Evolutionary conservation across 257 asterid species (phyloP), one percentile per base, ranked within the genome.

Genomic region (Lavandula angustifolia): DNA sequence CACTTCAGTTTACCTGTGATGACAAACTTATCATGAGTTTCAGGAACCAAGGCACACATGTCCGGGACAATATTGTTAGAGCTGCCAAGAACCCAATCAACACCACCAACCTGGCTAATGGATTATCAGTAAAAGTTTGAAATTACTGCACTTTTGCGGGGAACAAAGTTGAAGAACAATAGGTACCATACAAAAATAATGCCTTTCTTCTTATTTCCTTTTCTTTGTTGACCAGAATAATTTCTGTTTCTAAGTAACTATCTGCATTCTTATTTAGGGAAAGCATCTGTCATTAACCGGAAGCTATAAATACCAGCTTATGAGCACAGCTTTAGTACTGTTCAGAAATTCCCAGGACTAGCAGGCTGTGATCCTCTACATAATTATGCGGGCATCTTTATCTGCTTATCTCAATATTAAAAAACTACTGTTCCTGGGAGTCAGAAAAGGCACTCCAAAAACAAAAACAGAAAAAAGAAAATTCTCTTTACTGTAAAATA

Each of bases 1-100:
- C 41, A 41, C 22, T 34, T 52, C 9, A 27, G 17, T 52, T 56
- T 72, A 90, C 99, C 99, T 94, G 99, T 22, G 99, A 90, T 44
- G 99, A 94, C 79, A 94, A 80, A 80, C 97, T 90, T 77, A 87
- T 88, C 99, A 94, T 94, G 76, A 94, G 88, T 82, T 90, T 94
- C 80, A 94, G 84, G 81, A 86, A 87, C 99, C 97, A 94, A 62
- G 99, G 99, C 50, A 94, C 94, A 70, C 94, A 87, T 42, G 96
- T 94, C 86, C 99, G 81, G 17, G 95, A 78, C 76, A 87, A 71
- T 71, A 94, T 78, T 40, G 97, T 59, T 53, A 94, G 59, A 76
- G 79, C 84, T 32, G 91, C 94, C 88, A 90, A 78, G 82, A 90
- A 94, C 56, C 81, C 80, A 61, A 94, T 71, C 92, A 94, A 87